Conservation (phyloP, 2,329 filamentous ascomycete species). For the Elsinoe necatrix region DNA sequence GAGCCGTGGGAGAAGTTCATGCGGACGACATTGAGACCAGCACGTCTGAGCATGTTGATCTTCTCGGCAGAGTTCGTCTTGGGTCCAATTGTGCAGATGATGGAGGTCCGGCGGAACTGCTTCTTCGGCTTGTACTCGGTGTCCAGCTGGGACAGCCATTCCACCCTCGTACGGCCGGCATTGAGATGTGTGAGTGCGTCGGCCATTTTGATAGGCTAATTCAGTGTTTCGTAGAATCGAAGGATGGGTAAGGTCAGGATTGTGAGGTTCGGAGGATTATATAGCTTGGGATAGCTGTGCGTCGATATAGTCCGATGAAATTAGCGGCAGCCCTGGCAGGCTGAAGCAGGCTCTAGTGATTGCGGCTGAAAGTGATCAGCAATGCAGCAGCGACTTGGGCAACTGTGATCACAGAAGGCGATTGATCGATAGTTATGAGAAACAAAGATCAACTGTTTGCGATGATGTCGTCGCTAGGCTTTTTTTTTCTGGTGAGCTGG, state of each 20-base stretch:
- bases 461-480: neutral
- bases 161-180: constrained; percentile 60
- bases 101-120: constrained; percentile 93
- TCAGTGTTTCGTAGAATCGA: neutral
- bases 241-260: neutral
- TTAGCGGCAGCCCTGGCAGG: constrained; percentile 3
- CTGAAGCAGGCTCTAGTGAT: constrained; percentile 6
- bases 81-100: constrained; percentile 97
- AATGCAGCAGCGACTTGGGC: neutral
- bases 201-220: constrained; percentile 42
- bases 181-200: constrained; percentile 79
- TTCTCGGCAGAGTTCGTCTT: constrained; percentile 98
- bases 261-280: constrained; percentile 9
- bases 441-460: neutral
- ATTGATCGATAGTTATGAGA: neutral
- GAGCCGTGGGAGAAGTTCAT: constrained; percentile 99
- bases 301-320: constrained; percentile 6
- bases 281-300: constrained; percentile 4
- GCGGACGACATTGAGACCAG: constrained; percentile 94
- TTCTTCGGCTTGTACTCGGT: constrained; percentile 78
- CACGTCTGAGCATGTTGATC: constrained; percentile 86
- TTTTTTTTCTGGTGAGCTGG: constrained; percentile 14
- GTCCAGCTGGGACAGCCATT: constrained; percentile 71
- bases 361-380: neutral
- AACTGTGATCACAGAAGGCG: neutral